Percentiles rank a stretch among this genome's conserved stretches.
Conservation (phyloP, 164 flowering plant species). For the Chloranthus sessilifolius region DNA sequence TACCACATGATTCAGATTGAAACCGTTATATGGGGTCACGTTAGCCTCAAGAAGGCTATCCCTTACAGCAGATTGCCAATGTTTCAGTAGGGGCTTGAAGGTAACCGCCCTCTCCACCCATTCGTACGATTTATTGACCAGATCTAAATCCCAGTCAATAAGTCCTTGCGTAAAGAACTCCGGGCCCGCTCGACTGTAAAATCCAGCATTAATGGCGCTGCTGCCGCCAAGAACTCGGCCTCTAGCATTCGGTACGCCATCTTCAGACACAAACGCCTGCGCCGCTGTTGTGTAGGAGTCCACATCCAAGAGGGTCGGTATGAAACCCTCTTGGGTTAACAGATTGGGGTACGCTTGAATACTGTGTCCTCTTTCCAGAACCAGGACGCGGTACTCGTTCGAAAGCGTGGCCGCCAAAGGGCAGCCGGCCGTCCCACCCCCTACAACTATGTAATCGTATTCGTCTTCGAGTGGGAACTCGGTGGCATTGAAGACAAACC, state of each 20-base stretch:
- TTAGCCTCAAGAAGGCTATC: constrained; percentile 66
- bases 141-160: constrained; percentile 45
- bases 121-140: constrained; percentile 58
- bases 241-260: constrained; percentile 78
- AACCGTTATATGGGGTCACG: constrained; percentile 64
- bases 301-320: constrained; percentile 37
- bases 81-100: constrained; percentile 48
- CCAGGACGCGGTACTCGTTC: constrained; percentile 36
- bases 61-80: constrained; percentile 75
- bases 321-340: constrained; percentile 65
- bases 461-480: constrained; percentile 55
- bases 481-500: constrained; percentile 56
- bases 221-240: constrained; percentile 93
- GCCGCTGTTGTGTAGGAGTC: constrained; percentile 53
- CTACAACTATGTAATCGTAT: constrained; percentile 82
- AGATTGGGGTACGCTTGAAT: constrained; percentile 10
- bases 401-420: constrained; percentile 87
- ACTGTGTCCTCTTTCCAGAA: constrained; percentile 62
- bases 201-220: constrained; percentile 85
- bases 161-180: constrained; percentile 30
- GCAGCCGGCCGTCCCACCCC: constrained; percentile 94
- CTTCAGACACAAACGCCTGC: constrained; percentile 71
- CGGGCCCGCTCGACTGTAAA: constrained; percentile 62
- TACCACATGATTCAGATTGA: constrained; percentile 40
- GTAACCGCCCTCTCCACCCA: constrained; percentile 78